Evolutionary conservation across 768 basidiomycete genomes (phyloP).

Genomic region (Trametes meyenii): DNA sequence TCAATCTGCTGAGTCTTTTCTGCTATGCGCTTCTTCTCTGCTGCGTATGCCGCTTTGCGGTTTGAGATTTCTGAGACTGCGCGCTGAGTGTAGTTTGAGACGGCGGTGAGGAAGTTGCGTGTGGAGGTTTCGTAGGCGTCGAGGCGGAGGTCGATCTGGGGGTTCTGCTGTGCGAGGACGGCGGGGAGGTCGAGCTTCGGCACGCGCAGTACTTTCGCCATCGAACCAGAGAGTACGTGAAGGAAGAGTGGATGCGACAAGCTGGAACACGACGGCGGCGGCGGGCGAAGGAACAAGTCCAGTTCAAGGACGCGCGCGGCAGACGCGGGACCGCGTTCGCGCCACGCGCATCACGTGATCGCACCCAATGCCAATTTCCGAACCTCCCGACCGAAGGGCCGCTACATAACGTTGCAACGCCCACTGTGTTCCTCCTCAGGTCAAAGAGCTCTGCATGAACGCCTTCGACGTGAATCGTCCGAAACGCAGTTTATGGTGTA

Average conservation of each 20-base stretch:
- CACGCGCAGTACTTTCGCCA: constrained; percentile 29
- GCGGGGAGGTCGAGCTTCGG: constrained; percentile 66
- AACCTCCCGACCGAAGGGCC: no score
- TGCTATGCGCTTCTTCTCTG: constrained; percentile 60
- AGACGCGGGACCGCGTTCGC: no score
- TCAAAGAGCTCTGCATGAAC: no score
- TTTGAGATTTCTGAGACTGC: constrained; percentile 72
- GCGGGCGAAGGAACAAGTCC: no score
- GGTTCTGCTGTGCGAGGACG: constrained; percentile 53
- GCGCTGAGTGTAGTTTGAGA: constrained; percentile 71
- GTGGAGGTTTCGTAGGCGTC: constrained; percentile 67
- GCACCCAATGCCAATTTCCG: no score
- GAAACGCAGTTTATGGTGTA: no score
- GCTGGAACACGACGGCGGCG: no score
- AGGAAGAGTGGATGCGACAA: not conserved
- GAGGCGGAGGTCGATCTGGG: constrained; percentile 65
- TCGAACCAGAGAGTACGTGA: not conserved
- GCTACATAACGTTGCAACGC: no score
- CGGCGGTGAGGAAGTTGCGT: constrained; percentile 71
- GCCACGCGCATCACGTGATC: no score
- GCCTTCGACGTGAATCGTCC: no score
- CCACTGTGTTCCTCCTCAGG: no score
- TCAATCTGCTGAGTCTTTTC: constrained; percentile 70
- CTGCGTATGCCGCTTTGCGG: constrained; percentile 59
- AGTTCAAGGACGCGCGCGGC: no score